Percentiles rank a stretch among this genome's conserved stretches.
These are phyloP conservation scores for Talaromyces proteolyticus DNA, from an alignment of 495 filamentous ascomycete genomes.

Conservation along the genomic window DNA sequence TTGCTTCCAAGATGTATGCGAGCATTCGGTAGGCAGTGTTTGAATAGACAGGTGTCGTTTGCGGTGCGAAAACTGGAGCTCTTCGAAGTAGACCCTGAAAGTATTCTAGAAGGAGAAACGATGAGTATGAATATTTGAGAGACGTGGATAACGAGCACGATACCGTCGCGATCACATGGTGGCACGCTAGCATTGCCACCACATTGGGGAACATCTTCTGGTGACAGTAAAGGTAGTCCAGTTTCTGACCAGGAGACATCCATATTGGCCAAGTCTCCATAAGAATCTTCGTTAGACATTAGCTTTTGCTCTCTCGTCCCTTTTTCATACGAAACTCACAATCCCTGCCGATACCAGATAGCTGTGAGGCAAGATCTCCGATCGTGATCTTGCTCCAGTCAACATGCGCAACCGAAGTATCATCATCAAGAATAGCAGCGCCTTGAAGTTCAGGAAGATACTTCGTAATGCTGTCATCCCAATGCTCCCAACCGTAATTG, in stretches of 20 bases:
- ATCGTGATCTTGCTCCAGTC: constrained; percentile 38
- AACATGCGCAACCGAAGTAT: constrained; percentile 16
- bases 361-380: constrained; percentile 36
- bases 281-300: no score
- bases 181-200: no score
- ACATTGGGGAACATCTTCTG: no score
- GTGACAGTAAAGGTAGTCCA: no score
- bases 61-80: constrained; percentile 43
- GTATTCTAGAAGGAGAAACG: no score
- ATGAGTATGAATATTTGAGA: no score
- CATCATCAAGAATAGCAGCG: not conserved
- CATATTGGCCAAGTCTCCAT: no score
- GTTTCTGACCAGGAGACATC: no score
- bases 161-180: no score
- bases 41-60: constrained; percentile 47
- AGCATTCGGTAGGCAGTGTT: constrained; percentile 51
- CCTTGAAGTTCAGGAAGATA: constrained; percentile 46
- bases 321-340: constrained; percentile 31
- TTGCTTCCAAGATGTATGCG: constrained; percentile 46
- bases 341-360: constrained; percentile 32
- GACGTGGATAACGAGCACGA: no score
- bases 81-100: no score
- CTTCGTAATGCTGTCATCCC: constrained; percentile 39
- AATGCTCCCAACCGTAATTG: constrained; percentile 38
- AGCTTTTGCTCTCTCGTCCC: no score